phyloP scores from a whole-genome alignment of 1,139 yeast species.

The Entelexis sorbosivorans region DNA sequence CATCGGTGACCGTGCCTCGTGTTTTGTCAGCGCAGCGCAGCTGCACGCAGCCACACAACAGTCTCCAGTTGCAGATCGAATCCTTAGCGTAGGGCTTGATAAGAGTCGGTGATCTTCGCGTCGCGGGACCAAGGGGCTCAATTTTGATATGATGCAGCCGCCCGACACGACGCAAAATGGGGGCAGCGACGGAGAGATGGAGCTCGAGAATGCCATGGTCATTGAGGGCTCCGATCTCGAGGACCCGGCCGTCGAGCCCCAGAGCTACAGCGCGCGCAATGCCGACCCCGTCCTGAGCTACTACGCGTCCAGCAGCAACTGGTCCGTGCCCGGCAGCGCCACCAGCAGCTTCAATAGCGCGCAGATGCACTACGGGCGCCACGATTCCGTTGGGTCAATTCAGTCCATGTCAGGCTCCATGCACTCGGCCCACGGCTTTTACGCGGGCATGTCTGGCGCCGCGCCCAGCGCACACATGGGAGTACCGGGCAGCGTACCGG shows the following conservation, averaged over 20 bases:
- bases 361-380: background rate
- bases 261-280: conserved; percentile 15
- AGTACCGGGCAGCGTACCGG: background rate
- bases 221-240: conserved; percentile 24
- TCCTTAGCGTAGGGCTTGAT: conserved; percentile 4
- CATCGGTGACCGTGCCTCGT: background rate
- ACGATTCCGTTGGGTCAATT: conserved; percentile 4
- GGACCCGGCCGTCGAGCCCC: conserved; percentile 10
- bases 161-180: conserved; percentile 6
- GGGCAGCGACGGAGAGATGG: conserved; percentile 15
- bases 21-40: conserved; percentile 8
- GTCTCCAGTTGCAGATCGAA: conserved; percentile 4
- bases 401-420: background rate
- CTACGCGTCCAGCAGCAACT: conserved; percentile 19
- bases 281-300: conserved; percentile 17
- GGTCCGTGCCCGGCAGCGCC: conserved; percentile 14
- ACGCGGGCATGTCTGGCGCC: background rate
- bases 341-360: conserved; percentile 12
- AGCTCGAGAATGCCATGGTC: conserved; percentile 22
- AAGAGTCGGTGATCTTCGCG: conserved; percentile 4
- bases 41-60: conserved; percentile 7
- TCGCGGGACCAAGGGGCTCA: conserved; percentile 6
- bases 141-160: conserved; percentile 8
- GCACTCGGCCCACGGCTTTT: background rate
- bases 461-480: background rate